Percentiles rank a stretch among this genome's conserved stretches.
Conservation (phyloP, 116 monocot genomes). For the Papilionanthe hybrid region DNA sequence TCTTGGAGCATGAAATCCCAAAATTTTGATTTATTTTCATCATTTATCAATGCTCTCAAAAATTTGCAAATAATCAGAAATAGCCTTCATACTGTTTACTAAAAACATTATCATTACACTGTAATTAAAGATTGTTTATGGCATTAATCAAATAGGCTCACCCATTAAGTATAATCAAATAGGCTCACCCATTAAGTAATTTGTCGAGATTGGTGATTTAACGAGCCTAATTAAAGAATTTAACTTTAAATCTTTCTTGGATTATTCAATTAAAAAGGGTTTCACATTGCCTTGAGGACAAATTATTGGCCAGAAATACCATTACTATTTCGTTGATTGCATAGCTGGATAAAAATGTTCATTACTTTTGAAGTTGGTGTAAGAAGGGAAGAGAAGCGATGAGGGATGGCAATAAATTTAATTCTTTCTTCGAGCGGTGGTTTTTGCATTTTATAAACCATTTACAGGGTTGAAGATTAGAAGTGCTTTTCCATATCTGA, state of each 20-base stretch:
- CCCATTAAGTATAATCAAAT: not conserved
- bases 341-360: not conserved
- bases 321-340: not conserved
- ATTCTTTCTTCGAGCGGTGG: not conserved
- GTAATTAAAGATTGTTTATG: not conserved
- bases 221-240: not conserved
- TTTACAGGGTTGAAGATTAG: not conserved
- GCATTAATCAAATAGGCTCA: not conserved
- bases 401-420: not conserved
- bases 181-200: not conserved
- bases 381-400: not conserved
- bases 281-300: not conserved
- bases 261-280: not conserved
- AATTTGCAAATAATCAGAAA: not conserved
- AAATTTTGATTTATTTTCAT: not conserved
- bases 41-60: not conserved
- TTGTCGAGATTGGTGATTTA: not conserved
- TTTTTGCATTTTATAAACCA: not conserved
- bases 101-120: not conserved
- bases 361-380: not conserved
- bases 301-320: not conserved
- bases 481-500: not conserved
- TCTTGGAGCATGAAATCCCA: not conserved
- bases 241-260: not conserved
- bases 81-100: not conserved